These are phyloP conservation scores for Athelia psychrophila DNA, from an alignment of 1,284 basidiomycete genomes.

Conservation along the genomic window DNA sequence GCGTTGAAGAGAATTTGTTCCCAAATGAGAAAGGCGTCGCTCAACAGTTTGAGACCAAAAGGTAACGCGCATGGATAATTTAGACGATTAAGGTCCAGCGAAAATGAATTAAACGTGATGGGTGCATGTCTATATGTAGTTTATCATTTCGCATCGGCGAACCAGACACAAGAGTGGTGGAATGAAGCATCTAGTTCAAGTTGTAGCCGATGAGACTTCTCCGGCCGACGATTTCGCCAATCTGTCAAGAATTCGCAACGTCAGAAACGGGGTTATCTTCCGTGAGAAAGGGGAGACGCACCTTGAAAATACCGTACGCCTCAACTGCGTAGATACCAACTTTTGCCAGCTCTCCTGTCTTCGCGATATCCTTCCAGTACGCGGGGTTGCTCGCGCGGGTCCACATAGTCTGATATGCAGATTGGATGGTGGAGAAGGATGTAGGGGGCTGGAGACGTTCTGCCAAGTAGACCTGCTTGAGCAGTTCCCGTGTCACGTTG, in stretches of 20 bases:
- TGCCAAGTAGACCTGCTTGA: slow-evolving; percentile 89
- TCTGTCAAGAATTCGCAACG: slow-evolving; percentile 36
- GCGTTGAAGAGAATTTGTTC: too few relatives aligned
- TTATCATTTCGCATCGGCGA: too few relatives aligned
- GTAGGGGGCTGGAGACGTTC: slow-evolving; percentile 75
- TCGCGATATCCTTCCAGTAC: slow-evolving; percentile 70
- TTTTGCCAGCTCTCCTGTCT: slow-evolving; percentile 77
- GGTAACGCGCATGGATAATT: too few relatives aligned
- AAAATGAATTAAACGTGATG: too few relatives aligned
- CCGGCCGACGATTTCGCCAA: slow-evolving; percentile 90
- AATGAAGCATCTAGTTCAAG: slow-evolving; percentile 49
- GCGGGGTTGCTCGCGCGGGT: slow-evolving; percentile 58
- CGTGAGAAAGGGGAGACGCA: slow-evolving; percentile 27
- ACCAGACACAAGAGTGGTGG: neutral
- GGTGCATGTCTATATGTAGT: too few relatives aligned
- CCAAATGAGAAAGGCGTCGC: too few relatives aligned
- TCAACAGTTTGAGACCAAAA: too few relatives aligned
- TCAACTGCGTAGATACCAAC: slow-evolving; percentile 87
- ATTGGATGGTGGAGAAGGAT: slow-evolving; percentile 45
- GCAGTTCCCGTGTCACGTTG: slow-evolving; percentile 78
- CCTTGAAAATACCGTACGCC: slow-evolving; percentile 86
- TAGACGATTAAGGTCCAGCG: too few relatives aligned
- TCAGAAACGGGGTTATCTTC: slow-evolving; percentile 5
- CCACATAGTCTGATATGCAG: slow-evolving; percentile 77
- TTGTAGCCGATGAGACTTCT: slow-evolving; percentile 86